phyloP scores from a whole-genome alignment of 2,329 filamentous ascomycete species.

The Huntiella abstrusa region DNA sequence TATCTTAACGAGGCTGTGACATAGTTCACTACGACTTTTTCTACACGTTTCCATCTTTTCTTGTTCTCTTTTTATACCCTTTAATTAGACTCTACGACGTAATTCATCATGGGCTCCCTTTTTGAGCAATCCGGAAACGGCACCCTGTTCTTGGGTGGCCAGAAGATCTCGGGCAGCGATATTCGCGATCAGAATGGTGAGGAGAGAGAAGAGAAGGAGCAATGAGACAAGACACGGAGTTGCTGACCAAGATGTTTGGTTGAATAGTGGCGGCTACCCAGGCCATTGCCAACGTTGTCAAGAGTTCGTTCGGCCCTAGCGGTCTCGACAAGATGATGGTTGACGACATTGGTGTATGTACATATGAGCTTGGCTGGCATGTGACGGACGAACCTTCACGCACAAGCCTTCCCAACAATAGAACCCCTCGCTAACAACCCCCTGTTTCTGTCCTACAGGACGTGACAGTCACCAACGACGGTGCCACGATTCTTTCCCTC shows the following conservation, averaged over 20 bases:
- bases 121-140: conserved; percentile 92
- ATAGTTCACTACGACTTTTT: neutral
- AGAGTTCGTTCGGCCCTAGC: conserved; percentile 93
- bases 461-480: conserved; percentile 97
- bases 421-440: neutral
- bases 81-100: conserved; percentile 9
- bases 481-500: conserved; percentile 85
- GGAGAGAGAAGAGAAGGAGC: conserved; percentile 13
- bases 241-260: conserved; percentile 3
- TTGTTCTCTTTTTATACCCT: neutral
- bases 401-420: neutral
- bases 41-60: neutral
- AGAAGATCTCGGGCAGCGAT: conserved; percentile 92
- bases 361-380: neutral
- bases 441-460: conserved; percentile 34
- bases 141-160: conserved; percentile 87
- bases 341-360: conserved; percentile 80
- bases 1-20: too few relatives aligned
- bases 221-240: too few relatives aligned
- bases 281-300: conserved; percentile 95
- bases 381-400: neutral
- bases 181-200: conserved; percentile 92
- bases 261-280: conserved; percentile 71
- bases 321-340: conserved; percentile 99
- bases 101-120: conserved; percentile 61